A percentile compares a stretch with the other conserved stretches of the same genome.
phyloP scores from a whole-genome alignment of 306 rosid genomes.

The Lablab purpureus region DNA sequence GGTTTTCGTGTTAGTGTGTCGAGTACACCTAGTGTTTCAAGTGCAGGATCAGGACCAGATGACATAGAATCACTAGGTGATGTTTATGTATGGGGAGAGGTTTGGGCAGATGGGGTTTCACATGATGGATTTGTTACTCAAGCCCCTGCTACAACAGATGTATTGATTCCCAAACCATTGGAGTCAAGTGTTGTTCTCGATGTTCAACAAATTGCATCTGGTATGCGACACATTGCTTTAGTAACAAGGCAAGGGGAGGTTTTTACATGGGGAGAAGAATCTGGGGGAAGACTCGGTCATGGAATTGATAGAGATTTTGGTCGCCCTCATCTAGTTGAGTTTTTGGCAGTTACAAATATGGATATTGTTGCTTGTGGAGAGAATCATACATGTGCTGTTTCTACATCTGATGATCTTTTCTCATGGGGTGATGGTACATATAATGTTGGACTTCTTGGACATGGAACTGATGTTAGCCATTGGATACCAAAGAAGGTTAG shows the following conservation, averaged over 20 bases:
- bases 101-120: conserved; percentile 72
- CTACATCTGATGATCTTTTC: conserved; percentile 79
- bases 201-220: conserved; percentile 91
- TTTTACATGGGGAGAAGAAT: conserved; percentile 98
- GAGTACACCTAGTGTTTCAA: conserved; percentile 82
- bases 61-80: conserved; percentile 97
- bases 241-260: conserved; percentile 99
- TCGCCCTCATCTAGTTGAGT: conserved; percentile 81
- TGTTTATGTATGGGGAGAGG: conserved; percentile 93
- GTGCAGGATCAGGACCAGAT: conserved; percentile 92
- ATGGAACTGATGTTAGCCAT: conserved; percentile 86
- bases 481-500: conserved; percentile 89
- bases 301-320: conserved; percentile 79
- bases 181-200: conserved; percentile 95
- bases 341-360: conserved; percentile 66
- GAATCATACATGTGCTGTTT: conserved; percentile 86
- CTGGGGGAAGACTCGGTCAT: conserved; percentile 95
- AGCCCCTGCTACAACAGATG: conserved; percentile 62
- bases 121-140: conserved; percentile 58
- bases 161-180: conserved; percentile 75
- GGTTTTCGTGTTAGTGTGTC: conserved; percentile 90
- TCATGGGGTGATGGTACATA: conserved; percentile 94
- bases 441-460: conserved; percentile 91
- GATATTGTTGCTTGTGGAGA: conserved; percentile 94
- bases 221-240: conserved; percentile 79